Base-by-base conservation (phyloP, 768 basidiomycete genomes). In the Mycena galopus region DNA sequence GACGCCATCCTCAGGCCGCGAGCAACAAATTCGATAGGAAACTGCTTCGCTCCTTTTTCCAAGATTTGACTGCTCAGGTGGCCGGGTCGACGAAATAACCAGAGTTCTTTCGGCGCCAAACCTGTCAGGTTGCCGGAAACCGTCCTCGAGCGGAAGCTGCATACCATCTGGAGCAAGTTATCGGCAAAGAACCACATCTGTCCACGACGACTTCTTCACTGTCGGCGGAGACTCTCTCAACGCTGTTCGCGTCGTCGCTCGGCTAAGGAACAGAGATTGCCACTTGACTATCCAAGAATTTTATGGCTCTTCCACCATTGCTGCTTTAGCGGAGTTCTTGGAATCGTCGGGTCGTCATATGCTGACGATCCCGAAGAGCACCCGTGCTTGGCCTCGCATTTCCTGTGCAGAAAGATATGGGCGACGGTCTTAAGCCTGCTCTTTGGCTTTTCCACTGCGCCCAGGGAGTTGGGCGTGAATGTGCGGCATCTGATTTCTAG, bases 161-260 rank as follows among this genome's bases (percentile, higher is more conserved):
- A 65, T 50, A 14, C 33, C 0, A 56, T 65, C 16, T 65, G 64
- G 64, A 29, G 53, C 11, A 37, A 65, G 14, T 65, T 21, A 25
- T 65, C 11, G 64, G 53, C 14, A 65, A 65, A 29, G 35, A 56
- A 29, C 32, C 29, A 14, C 42, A 27, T 65, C 64, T n/a, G 64
- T 65, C 23, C 53, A 65, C 27, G 64, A 65, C 53, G 64, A 65
- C 35, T 65, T 65, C 21, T 65, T 65, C 23, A 56, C 39, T n/a
- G 53, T 14, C 27, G 53, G 64, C 11, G 64, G 64, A 29, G 64
- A 65, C 27, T 65, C 64, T 3, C 21, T 65, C 1, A 21, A 37
- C 25, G 53, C 21, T 16, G 42, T 65, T 27, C 33, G 64, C 27
- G 64, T 65, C 50, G 37, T 65, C 37, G 64, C 64, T 10, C 21